Evolutionary conservation across 306 rosid species (phyloP).

Genomic region (Trifolium subterraneum): DNA sequence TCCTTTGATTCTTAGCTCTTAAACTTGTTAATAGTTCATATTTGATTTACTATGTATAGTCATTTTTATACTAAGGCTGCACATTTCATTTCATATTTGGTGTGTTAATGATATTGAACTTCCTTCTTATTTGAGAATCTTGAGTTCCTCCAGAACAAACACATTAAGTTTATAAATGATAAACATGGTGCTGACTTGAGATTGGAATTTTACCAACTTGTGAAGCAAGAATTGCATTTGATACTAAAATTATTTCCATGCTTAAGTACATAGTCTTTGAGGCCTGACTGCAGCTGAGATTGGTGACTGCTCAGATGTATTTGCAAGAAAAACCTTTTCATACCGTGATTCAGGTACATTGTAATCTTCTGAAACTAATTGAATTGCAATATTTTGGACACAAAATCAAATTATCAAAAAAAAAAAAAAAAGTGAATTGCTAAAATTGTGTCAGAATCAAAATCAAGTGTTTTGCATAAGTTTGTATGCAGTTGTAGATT

Average conservation of each 20-base stretch:
- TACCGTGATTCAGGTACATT: slow-evolving; percentile 58
- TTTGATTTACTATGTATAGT: no score
- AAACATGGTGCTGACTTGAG: slow-evolving; percentile 36
- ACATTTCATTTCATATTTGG: no score
- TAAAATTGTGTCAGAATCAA: slow-evolving; percentile 33
- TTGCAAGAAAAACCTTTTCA: slow-evolving; percentile 63
- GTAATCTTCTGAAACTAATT: slow-evolving; percentile 60
- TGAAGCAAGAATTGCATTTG: slow-evolving; percentile 66
- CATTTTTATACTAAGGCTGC: no score
- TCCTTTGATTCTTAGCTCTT: no score
- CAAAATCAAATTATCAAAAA: no score
- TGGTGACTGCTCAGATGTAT: slow-evolving; percentile 49
- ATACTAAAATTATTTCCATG: slow-evolving; percentile 62
- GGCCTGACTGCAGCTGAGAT: slow-evolving; percentile 69
- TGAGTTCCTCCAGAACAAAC: slow-evolving; percentile 38
- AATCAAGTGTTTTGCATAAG: slow-evolving; percentile 31
- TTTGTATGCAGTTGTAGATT: slow-evolving; percentile 5
- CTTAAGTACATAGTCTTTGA: slow-evolving; percentile 73
- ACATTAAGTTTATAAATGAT: slow-evolving; percentile 32
- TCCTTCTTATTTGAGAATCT: no score
- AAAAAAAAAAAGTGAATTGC: slow-evolving; percentile 38
- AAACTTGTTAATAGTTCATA: no score
- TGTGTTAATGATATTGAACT: no score
- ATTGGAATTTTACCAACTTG: slow-evolving; percentile 57
- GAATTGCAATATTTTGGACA: slow-evolving; percentile 71